These are phyloP conservation scores for Colletotrichum falcatum DNA, from an alignment of 2,329 filamentous ascomycete species.

Conservation along the genomic window DNA sequence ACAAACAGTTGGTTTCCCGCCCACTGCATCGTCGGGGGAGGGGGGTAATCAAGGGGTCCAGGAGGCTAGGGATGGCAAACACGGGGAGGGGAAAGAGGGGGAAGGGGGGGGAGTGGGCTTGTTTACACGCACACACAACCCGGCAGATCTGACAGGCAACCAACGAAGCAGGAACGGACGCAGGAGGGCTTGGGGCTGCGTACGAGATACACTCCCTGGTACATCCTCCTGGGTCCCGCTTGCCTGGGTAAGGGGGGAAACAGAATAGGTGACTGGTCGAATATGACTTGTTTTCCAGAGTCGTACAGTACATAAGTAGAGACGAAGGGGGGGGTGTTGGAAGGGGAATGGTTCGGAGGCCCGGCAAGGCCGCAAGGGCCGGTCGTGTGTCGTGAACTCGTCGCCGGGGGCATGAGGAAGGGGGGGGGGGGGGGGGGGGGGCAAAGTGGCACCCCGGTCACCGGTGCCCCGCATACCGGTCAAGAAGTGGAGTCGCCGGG, in stretches of 20 bases:
- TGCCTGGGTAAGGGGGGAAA: neutral
- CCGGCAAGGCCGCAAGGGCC: neutral
- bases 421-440: neutral
- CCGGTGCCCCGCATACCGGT: slow-evolving; percentile 38
- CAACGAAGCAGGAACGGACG: slow-evolving; percentile 1
- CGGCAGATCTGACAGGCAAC: slow-evolving; percentile 32
- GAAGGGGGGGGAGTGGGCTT: slow-evolving; percentile 5
- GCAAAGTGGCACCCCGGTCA: slow-evolving; percentile 37
- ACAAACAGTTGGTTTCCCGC: slow-evolving; percentile 3
- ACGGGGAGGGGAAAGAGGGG: neutral
- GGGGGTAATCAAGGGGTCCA: neutral
- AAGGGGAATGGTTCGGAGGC: neutral
- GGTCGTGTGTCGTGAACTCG: neutral
- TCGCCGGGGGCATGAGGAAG: neutral
- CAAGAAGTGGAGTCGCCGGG: slow-evolving; percentile 35
- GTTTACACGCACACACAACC: neutral
- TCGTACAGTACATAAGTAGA: neutral
- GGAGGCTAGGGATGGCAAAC: neutral
- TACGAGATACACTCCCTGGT: neutral
- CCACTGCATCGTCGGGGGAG: neutral
- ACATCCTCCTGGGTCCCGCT: slow-evolving; percentile 16
- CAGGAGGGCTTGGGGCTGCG: neutral
- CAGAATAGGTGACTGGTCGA: slow-evolving; percentile 29
- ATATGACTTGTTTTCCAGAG: slow-evolving; percentile 18
- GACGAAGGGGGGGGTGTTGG: slow-evolving; percentile 2